Evolutionary conservation across 208 protist species (phyloP).

Genomic region (Acanthamoeba divionensis): DNA sequence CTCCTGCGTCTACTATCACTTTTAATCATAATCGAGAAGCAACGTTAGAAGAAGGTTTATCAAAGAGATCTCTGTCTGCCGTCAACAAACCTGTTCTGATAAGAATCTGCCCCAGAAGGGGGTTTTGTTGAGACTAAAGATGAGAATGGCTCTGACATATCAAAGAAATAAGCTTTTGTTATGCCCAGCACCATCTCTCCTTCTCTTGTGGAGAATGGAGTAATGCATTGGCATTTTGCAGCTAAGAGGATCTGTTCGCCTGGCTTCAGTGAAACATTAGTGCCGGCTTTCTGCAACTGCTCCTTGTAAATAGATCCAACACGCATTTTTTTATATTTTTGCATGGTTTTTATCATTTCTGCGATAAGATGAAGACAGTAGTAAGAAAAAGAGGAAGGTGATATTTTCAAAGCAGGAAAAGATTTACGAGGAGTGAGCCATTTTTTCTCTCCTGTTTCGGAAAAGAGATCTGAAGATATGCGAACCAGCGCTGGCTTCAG

Average conservation of each 20-base stretch:
- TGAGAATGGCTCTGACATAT: slow-evolving; percentile 9
- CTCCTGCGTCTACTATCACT: not conserved
- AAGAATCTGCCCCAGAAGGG: too few relatives aligned
- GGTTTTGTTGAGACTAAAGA: not conserved
- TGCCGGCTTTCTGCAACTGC: not conserved
- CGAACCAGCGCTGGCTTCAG: slow-evolving; percentile 15
- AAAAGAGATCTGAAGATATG: too few relatives aligned
- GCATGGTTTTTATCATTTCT: not conserved
- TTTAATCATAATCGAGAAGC: too few relatives aligned
- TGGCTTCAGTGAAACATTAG: not conserved
- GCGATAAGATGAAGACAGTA: not conserved
- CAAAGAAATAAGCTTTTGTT: slow-evolving; percentile 15
- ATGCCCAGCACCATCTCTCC: not conserved
- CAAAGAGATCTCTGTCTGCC: too few relatives aligned
- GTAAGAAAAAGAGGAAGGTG: not conserved
- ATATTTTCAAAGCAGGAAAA: not conserved
- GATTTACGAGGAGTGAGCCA: too few relatives aligned
- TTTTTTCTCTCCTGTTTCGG: too few relatives aligned
- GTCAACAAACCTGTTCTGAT: too few relatives aligned
- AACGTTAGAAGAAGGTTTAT: too few relatives aligned
- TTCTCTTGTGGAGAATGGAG: slow-evolving; percentile 14
- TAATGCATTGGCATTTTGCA: slow-evolving; percentile 9
- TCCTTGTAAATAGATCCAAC: not conserved
- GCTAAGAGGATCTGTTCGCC: slow-evolving; percentile 4
- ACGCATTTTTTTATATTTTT: not conserved